Conservation (phyloP, 768 basidiomycete genomes). For the Leccinum aurantiacum region DNA sequence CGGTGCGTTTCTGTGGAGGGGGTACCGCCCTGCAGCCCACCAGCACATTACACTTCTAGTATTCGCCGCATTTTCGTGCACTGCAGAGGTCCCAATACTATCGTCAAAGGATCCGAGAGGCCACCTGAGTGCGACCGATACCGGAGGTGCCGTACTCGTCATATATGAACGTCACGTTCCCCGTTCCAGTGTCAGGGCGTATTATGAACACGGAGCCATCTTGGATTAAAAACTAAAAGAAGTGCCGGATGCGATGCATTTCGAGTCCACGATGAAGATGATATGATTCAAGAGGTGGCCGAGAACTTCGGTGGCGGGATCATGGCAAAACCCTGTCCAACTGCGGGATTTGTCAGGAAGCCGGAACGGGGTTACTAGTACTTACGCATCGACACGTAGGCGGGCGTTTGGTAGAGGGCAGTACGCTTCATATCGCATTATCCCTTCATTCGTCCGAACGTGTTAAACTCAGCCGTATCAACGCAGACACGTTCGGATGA, state of each 20-base stretch:
- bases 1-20: constrained; percentile 2
- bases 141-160: background rate
- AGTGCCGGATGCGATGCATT: background rate
- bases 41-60: constrained; percentile 2
- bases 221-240: constrained; percentile 3
- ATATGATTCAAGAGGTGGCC: background rate
- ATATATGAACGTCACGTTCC: background rate
- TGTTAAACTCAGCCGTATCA: background rate
- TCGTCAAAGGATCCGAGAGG: constrained; percentile 11
- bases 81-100: constrained; percentile 11
- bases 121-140: background rate
- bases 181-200: background rate
- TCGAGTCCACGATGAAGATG: background rate
- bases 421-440: background rate
- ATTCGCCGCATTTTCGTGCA: background rate
- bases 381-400: background rate
- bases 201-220: background rate
- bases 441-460: background rate
- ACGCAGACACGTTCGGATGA: background rate
- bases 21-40: background rate
- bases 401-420: background rate
- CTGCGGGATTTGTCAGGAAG: background rate
- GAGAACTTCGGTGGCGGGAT: background rate
- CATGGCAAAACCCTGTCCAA: constrained; percentile 12
- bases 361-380: constrained; percentile 8